Percentiles rank a stretch among this genome's conserved stretches.
phyloP scores from a whole-genome alignment of 208 protist genomes.

The Leishmania arabica region DNA sequence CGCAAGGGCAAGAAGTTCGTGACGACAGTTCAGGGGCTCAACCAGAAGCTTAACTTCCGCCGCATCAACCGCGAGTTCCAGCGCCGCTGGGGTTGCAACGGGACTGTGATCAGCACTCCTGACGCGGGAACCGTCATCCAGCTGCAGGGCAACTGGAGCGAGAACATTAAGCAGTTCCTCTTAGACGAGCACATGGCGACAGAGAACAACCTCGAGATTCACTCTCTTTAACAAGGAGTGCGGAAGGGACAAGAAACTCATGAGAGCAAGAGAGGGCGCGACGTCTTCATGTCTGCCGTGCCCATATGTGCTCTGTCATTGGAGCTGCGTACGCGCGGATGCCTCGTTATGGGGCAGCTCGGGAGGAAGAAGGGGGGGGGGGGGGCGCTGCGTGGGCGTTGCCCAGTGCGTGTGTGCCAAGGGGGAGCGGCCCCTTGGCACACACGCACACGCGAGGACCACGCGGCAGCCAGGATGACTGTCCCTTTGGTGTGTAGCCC shows the following conservation, averaged over 20 bases:
- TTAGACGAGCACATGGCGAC: conserved; percentile 91
- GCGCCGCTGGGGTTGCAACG: conserved; percentile 95
- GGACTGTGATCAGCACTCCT: conserved; percentile 86
- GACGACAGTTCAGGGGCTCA: conserved; percentile 96
- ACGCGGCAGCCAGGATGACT: not conserved
- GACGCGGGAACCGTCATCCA: conserved; percentile 95
- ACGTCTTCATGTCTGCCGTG: not conserved
- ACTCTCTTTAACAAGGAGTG: conserved; percentile 86
- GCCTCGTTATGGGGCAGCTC: not conserved
- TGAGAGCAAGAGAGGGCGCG: not conserved
- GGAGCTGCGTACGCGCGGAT: not conserved
- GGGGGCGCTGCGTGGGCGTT: not conserved
- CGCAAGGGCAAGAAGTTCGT: conserved; percentile 96
- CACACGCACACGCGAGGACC: not conserved
- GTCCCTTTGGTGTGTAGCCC: not conserved
- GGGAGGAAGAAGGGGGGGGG: not conserved
- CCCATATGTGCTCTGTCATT: not conserved
- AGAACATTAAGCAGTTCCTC: conserved; percentile 93
- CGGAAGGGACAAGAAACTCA: not conserved
- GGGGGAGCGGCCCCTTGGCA: not conserved
- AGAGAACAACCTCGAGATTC: conserved; percentile 93
- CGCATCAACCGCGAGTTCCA: conserved; percentile 92
- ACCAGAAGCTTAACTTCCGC: conserved; percentile 91
- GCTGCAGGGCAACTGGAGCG: conserved; percentile 96
- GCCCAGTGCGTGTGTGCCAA: not conserved